Conservation (phyloP, 2,329 filamentous ascomycete genomes). For the Aspergillus aculeatus region DNA sequence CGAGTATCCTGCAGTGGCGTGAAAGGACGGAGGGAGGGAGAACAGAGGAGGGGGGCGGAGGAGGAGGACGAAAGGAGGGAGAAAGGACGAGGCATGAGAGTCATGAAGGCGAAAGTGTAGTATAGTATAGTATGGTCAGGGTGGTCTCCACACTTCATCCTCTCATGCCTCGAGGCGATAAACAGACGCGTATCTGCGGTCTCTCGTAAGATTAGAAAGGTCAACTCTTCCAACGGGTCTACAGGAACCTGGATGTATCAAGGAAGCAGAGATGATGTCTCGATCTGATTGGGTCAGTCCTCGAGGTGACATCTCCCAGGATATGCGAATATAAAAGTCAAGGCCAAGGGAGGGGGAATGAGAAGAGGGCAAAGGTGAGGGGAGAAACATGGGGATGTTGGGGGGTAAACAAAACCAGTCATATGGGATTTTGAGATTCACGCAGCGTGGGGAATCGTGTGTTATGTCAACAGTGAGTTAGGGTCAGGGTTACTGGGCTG, state of each 20-base stretch:
- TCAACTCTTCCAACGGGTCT: background rate
- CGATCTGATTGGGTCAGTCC: background rate
- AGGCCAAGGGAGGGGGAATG: background rate
- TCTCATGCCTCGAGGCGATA: background rate
- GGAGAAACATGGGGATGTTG: background rate
- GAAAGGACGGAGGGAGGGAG: background rate
- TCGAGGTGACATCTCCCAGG: background rate
- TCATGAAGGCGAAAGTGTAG: background rate
- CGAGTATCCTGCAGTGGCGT: no score
- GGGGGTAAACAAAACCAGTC: background rate
- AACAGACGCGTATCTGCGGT: background rate
- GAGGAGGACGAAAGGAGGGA: background rate
- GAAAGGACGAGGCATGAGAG: background rate
- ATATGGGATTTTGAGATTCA: background rate
- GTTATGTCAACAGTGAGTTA: background rate
- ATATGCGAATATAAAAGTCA: background rate
- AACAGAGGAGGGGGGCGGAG: background rate
- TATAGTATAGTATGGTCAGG: background rate
- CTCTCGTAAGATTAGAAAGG: background rate
- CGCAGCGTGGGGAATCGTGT: background rate
- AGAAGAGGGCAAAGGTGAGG: background rate
- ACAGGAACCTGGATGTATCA: background rate
- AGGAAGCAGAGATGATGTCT: background rate
- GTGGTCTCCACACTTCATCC: background rate
- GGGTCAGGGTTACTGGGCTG: background rate